Percentiles rank a stretch among this genome's conserved stretches.
Evolutionary conservation across 2,329 filamentous ascomycete genomes (phyloP).

Genomic region (Diaporthe sp.): DNA sequence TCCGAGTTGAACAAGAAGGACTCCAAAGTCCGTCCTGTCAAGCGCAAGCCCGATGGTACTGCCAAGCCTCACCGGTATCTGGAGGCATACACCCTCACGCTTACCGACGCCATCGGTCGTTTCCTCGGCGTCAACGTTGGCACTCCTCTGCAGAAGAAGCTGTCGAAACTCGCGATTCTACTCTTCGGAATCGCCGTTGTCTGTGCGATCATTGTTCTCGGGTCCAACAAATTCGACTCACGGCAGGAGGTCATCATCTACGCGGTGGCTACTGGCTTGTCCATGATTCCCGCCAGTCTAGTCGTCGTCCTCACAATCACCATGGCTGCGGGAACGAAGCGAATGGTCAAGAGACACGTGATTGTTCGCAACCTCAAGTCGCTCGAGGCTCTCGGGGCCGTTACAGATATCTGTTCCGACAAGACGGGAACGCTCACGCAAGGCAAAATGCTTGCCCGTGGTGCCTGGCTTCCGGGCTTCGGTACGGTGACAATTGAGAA

Average conservation of each 20-base stretch:
- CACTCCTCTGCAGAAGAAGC: constrained; percentile 75
- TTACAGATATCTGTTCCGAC: constrained; percentile 71
- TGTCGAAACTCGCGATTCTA: constrained; percentile 73
- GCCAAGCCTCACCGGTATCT: constrained; percentile 62
- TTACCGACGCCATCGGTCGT: constrained; percentile 66
- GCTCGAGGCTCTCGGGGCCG: constrained; percentile 67
- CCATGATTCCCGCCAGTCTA: constrained; percentile 73
- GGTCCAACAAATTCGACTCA: constrained; percentile 65
- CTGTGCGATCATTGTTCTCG: constrained; percentile 75
- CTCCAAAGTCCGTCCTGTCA: constrained; percentile 58
- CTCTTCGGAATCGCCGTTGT: constrained; percentile 74
- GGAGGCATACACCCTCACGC: constrained; percentile 55
- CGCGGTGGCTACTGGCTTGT: constrained; percentile 69
- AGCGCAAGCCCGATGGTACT: constrained; percentile 60
- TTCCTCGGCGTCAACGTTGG: constrained; percentile 75
- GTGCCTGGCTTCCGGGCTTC: constrained; percentile 68
- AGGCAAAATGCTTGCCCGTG: constrained; percentile 72
- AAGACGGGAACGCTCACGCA: constrained; percentile 76
- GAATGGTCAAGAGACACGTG: constrained; percentile 60
- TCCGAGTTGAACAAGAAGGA: constrained; percentile 67
- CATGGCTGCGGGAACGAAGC: constrained; percentile 70
- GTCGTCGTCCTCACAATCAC: constrained; percentile 77
- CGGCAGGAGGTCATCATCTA: constrained; percentile 72
- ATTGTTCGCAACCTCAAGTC: constrained; percentile 69
- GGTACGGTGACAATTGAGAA: constrained; percentile 70